A percentile compares a stretch with the other conserved stretches of the same genome.
phyloP scores from a whole-genome alignment of 768 basidiomycete species.

The Tubosaeta sp. region DNA sequence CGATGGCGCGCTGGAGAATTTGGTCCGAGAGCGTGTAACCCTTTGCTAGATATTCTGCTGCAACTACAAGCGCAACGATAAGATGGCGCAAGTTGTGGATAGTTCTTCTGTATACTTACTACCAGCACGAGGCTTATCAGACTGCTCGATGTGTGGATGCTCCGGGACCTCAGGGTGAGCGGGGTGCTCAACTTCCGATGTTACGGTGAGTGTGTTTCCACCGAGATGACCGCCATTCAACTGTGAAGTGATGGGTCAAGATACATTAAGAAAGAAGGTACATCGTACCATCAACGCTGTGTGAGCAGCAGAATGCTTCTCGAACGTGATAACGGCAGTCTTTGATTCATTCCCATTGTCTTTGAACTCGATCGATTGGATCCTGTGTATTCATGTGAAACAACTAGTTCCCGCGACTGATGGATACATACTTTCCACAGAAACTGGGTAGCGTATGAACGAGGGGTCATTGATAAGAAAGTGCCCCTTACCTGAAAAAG shows the following conservation, averaged over 20 bases:
- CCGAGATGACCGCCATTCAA: slow-evolving; percentile 77
- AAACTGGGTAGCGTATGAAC: slow-evolving; percentile 46
- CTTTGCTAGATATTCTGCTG: slow-evolving; percentile 89
- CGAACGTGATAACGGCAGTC: slow-evolving; percentile 75
- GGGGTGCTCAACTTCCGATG: slow-evolving; percentile 58
- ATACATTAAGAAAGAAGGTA: rapidly evolving
- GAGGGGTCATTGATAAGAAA: neutral
- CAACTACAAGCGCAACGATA: slow-evolving; percentile 44
- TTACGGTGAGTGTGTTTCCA: slow-evolving; percentile 63
- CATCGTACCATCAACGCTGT: slow-evolving; percentile 76
- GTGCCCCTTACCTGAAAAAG: slow-evolving; percentile 66
- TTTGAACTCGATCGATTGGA: slow-evolving; percentile 59
- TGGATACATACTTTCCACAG: slow-evolving; percentile 68
- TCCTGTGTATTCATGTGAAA: slow-evolving; percentile 38
- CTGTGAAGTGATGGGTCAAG: slow-evolving; percentile 29
- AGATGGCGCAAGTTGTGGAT: neutral
- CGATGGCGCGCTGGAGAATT: slow-evolving; percentile 75
- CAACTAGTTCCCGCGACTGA: neutral
- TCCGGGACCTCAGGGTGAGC: slow-evolving; percentile 46
- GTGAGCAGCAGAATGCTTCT: slow-evolving; percentile 78
- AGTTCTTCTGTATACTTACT: slow-evolving; percentile 46
- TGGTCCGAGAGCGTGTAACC: slow-evolving; percentile 81
- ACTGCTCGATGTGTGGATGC: slow-evolving; percentile 57
- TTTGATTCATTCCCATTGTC: slow-evolving; percentile 34
- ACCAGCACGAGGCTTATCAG: slow-evolving; percentile 87